Evolutionary conservation across 2,329 filamentous ascomycete genomes (phyloP).

Genomic region (Coniochaeta prunicola): DNA sequence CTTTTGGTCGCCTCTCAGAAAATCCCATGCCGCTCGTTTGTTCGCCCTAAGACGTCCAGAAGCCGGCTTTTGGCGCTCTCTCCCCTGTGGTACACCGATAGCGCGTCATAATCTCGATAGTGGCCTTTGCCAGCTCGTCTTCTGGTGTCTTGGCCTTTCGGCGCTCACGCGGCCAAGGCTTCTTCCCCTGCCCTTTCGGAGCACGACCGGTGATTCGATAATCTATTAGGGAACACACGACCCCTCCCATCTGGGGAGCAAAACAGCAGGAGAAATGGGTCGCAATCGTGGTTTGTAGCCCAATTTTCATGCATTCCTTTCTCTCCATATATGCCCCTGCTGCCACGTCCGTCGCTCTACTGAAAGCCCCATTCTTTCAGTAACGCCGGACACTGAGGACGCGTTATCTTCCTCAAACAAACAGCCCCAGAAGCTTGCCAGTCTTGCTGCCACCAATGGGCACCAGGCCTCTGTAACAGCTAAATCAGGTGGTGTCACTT

Average conservation of each 20-base stretch:
- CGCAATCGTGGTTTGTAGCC: conserved; percentile 46
- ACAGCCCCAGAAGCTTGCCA: neutral
- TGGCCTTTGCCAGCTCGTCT: neutral
- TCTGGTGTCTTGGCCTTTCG: neutral
- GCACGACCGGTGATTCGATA: neutral
- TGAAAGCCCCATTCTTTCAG: neutral
- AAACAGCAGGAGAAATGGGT: conserved; percentile 33
- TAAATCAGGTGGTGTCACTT: conserved; percentile 8
- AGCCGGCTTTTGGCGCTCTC: neutral
- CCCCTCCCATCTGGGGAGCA: neutral
- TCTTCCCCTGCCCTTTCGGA: neutral
- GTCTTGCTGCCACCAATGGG: neutral
- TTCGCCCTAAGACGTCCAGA: neutral
- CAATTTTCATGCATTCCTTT: conserved; percentile 10
- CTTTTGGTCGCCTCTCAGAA: neutral
- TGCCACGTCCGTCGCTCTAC: neutral
- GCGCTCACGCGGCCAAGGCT: neutral
- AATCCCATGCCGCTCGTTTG: neutral
- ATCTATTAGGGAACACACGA: conserved; percentile 2
- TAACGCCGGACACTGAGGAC: neutral
- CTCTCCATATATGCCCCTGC: conserved; percentile 5
- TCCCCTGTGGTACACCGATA: neutral
- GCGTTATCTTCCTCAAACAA: neutral
- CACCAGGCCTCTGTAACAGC: neutral
- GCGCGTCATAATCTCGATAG: neutral